phyloP scores from a whole-genome alignment of 495 filamentous ascomycete species.

The Talaromyces wortmannii region DNA sequence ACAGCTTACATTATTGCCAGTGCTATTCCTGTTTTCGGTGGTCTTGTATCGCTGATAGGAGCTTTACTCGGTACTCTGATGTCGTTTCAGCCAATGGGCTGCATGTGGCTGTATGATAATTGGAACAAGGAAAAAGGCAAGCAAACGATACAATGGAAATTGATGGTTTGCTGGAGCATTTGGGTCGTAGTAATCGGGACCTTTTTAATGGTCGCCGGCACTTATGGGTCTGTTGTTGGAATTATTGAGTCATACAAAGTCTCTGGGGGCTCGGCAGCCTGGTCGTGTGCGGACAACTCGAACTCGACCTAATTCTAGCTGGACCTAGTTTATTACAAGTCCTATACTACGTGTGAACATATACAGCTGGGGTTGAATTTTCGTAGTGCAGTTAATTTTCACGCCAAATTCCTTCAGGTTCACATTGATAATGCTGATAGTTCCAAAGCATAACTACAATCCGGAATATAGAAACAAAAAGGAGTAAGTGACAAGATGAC shows the following conservation, averaged over 20 bases:
- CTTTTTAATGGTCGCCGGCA: slow-evolving; percentile 47
- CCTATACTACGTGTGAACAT: too few relatives aligned
- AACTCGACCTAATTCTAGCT: neutral
- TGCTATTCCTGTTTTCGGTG: slow-evolving; percentile 63
- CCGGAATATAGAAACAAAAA: too few relatives aligned
- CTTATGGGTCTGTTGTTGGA: slow-evolving; percentile 48
- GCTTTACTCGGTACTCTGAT: slow-evolving; percentile 46
- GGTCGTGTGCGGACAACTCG: slow-evolving; percentile 31
- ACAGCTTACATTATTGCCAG: slow-evolving; percentile 64
- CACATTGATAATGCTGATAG: too few relatives aligned
- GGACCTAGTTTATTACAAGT: too few relatives aligned
- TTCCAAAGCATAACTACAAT: too few relatives aligned
- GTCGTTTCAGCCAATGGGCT: slow-evolving; percentile 37
- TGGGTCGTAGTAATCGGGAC: slow-evolving; percentile 30
- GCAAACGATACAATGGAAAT: slow-evolving; percentile 14
- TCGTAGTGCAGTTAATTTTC: too few relatives aligned
- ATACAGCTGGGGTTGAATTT: too few relatives aligned
- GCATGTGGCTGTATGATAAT: slow-evolving; percentile 41
- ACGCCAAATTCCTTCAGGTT: too few relatives aligned
- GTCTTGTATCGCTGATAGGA: slow-evolving; percentile 52
- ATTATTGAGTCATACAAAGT: slow-evolving; percentile 41
- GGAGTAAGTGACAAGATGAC: too few relatives aligned
- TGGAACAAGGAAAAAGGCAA: slow-evolving; percentile 38
- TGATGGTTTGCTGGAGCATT: slow-evolving; percentile 20
- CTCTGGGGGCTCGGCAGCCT: slow-evolving; percentile 18